Conservation (phyloP, 345 rosid genomes). For the Lepidium africanum region DNA sequence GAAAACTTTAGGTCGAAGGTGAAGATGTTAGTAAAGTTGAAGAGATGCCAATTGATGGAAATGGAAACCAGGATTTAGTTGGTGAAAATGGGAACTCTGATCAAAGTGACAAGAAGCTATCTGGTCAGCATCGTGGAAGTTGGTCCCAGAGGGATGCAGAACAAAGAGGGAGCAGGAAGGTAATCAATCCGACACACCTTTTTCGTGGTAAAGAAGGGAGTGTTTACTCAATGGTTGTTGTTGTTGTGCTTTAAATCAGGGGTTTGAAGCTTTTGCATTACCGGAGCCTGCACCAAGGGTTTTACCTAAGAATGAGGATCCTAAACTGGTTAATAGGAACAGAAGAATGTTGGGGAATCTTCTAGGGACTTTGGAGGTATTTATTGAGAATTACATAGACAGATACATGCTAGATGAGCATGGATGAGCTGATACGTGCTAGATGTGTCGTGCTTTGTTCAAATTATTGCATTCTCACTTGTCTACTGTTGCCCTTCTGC, state of each 20-base stretch:
- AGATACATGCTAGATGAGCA: not conserved
- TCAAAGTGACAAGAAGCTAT: constrained; percentile 35
- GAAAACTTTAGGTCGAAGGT: constrained; percentile 42
- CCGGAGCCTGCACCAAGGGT: constrained; percentile 76
- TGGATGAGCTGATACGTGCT: not conserved
- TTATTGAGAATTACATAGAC: constrained; percentile 3
- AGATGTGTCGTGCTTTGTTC: not conserved
- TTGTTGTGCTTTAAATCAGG: constrained; percentile 34
- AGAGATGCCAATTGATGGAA: constrained; percentile 16
- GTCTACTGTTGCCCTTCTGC: constrained; percentile 18
- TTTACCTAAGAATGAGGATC: constrained; percentile 90
- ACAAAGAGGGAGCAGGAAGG: constrained; percentile 47
- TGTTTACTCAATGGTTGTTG: not conserved
- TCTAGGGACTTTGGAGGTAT: constrained; percentile 95
- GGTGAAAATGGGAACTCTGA: constrained; percentile 26
- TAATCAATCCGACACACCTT: constrained; percentile 3
- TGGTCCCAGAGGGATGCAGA: constrained; percentile 57
- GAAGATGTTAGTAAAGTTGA: constrained; percentile 53
- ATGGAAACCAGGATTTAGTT: constrained; percentile 14
- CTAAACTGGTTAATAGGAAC: constrained; percentile 80
- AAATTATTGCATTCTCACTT: not conserved
- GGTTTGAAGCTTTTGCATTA: constrained; percentile 31
- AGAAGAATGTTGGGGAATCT: constrained; percentile 96
- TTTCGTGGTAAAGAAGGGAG: not conserved
- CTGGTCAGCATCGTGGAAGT: constrained; percentile 31